Evolutionary conservation across 2,329 filamentous ascomycete species (phyloP).

Genomic region (Plectosphaerella sp.): DNA sequence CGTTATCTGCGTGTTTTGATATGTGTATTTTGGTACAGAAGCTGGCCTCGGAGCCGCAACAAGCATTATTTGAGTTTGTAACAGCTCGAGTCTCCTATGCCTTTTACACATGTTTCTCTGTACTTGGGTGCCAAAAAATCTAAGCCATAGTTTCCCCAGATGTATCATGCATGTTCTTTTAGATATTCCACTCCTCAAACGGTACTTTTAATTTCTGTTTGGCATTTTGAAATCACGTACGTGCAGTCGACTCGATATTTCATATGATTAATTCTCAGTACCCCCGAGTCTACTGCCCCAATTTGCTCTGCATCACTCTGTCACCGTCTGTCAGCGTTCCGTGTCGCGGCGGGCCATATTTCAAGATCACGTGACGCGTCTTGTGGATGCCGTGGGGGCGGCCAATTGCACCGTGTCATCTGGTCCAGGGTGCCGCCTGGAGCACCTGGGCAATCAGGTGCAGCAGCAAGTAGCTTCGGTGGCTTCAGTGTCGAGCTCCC

Average conservation of each 20-base stretch:
- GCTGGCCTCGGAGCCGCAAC: no score
- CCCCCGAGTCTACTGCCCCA: neutral
- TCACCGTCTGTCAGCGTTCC: neutral
- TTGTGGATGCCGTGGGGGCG: neutral
- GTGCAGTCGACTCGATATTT: no score
- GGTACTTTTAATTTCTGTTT: no score
- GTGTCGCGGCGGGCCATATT: neutral
- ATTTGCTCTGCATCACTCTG: no score
- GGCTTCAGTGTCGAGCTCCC: conserved; percentile 1
- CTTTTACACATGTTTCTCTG: no score
- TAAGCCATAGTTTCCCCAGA: no score
- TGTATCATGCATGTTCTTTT: no score
- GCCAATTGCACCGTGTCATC: neutral
- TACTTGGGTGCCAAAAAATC: no score
- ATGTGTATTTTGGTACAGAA: neutral
- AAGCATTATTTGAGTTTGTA: no score
- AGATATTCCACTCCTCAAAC: no score
- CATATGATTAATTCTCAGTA: neutral
- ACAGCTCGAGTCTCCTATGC: no score
- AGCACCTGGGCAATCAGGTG: neutral
- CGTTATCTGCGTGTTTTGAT: neutral
- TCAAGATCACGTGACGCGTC: neutral
- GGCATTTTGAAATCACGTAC: no score
- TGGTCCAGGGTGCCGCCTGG: neutral
- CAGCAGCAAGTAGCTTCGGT: conserved; percentile 1